Base-by-base conservation (phyloP, 1,284 basidiomycete genomes). In the Mixia osmundae region DNA sequence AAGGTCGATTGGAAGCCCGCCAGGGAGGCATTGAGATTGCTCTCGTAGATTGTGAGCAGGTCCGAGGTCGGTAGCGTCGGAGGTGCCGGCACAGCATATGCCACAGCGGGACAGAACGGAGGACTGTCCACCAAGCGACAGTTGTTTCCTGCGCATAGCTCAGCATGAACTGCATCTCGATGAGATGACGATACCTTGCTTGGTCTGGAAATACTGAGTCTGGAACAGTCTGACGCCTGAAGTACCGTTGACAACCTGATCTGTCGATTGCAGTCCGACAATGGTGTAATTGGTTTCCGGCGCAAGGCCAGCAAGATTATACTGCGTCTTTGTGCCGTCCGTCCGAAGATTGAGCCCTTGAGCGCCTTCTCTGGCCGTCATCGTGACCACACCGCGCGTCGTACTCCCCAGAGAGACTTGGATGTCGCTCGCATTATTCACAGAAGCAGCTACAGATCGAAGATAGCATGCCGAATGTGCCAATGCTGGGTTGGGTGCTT, bases 71-170 rank as follows among this genome's bases (percentile, higher is more conserved):
- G 39, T 23, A 57, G 43, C 1, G 38, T 30, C 1, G 49, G 48
- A 4, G 51, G 50, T 10, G 57, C 43, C 0, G 59, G 58, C 23
- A 59, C 54, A n/a, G 57, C 47, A 39, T 61, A 60, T 9, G 58
- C 58, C 18, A 61, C 49, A 5, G 49, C 41, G 2, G 59, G 59
- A 39, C 59, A 61, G 37, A 57, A 57, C 3, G 49, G 42, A 11
- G 57, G 42, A 33, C 54, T 48, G 38, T 48, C 51, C 3, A 60
- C 39, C 5, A 60, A 48, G 12, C 55, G 48, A 40, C 58, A 60
- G 20, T 51, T 50, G 18, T 55, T 44, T 46, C 48, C 36, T 53
- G 38, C 23, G 21, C 18, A 19, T 5, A 41, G 40, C 12, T 15
- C 26, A 4, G 14, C 3, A 9, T 10, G 12, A 25, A 16, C 15